These are phyloP conservation scores for Alternaria gansuensis DNA, from an alignment of 2,329 filamentous ascomycete species.

Conservation along the genomic window DNA sequence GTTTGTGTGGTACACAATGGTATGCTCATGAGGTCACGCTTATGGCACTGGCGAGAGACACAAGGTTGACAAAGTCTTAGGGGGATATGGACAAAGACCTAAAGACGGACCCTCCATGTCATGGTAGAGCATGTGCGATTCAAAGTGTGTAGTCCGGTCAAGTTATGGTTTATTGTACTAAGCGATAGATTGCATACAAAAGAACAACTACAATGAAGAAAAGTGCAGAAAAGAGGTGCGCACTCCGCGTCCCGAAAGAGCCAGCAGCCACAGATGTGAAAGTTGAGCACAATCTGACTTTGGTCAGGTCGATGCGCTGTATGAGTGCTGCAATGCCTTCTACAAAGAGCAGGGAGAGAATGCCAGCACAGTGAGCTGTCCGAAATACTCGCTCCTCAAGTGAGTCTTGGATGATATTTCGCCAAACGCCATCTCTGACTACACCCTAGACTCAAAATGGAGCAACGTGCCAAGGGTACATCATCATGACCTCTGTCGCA, in stretches of 20 bases:
- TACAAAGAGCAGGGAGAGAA: constrained; percentile 81
- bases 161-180: constrained; percentile 12
- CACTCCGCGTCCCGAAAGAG: neutral
- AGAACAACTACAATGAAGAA: constrained; percentile 84
- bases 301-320: constrained; percentile 79
- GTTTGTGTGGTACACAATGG: constrained; percentile 38
- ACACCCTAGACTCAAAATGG: constrained; percentile 73
- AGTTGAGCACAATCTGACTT: constrained; percentile 14
- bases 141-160: constrained; percentile 68
- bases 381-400: constrained; percentile 78
- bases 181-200: constrained; percentile 77
- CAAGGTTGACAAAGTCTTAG: constrained; percentile 21
- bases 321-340: constrained; percentile 91
- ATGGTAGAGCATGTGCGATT: constrained; percentile 88
- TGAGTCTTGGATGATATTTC: constrained; percentile 25
- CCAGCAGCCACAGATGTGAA: neutral
- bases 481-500: constrained; percentile 16
- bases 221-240: constrained; percentile 72
- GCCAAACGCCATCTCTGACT: constrained; percentile 20
- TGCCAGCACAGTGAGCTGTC: constrained; percentile 82
- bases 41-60: constrained; percentile 6
- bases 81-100: constrained; percentile 74
- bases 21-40: constrained; percentile 42
- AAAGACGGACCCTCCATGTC: constrained; percentile 79
- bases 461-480: constrained; percentile 68